A percentile compares a stretch with the other conserved stretches of the same genome.
phyloP scores from a whole-genome alignment of 129 eudicot species.

The Sambucus nigra region DNA sequence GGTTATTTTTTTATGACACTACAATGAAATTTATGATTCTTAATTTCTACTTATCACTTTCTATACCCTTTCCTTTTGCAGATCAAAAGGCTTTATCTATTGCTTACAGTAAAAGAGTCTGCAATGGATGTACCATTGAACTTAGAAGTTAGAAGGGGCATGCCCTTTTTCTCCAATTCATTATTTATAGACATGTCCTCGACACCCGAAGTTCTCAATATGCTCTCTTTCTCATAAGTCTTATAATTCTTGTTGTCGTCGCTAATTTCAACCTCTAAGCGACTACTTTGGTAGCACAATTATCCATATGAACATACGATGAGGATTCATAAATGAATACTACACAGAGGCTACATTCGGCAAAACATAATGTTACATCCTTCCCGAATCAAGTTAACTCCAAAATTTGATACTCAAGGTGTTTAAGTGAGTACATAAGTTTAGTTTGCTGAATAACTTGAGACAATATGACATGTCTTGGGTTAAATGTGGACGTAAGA shows the following conservation, averaged over 20 bases:
- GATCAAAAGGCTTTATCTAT: conserved; percentile 84
- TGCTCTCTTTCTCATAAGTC: conserved; percentile 98
- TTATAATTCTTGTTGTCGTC: neutral
- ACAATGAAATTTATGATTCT: neutral
- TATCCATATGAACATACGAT: too few species aligned
- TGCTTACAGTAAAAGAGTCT: conserved; percentile 96
- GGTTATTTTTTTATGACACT: conserved; percentile 4
- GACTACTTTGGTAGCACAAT: too few species aligned
- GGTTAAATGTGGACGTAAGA: too few species aligned
- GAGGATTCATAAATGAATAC: too few species aligned
- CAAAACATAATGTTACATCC: too few species aligned
- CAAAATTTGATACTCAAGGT: too few species aligned
- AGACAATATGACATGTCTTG: too few species aligned
- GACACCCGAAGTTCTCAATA: conserved; percentile 97
- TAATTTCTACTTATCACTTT: neutral
- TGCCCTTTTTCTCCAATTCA: conserved; percentile 96
- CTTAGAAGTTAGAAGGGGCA: conserved; percentile 94
- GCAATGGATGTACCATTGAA: conserved; percentile 99
- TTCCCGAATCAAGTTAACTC: too few species aligned
- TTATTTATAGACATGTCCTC: conserved; percentile 97
- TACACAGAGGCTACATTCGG: too few species aligned
- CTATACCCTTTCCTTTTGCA: conserved; percentile 23
- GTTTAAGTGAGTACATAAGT: too few species aligned
- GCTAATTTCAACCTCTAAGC: too few species aligned
- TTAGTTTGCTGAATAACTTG: too few species aligned